Percentiles rank a stretch among this genome's conserved stretches.
These are phyloP conservation scores for Sporothrix mexicana DNA, from an alignment of 2,329 filamentous ascomycete genomes.

Conservation along the genomic window DNA sequence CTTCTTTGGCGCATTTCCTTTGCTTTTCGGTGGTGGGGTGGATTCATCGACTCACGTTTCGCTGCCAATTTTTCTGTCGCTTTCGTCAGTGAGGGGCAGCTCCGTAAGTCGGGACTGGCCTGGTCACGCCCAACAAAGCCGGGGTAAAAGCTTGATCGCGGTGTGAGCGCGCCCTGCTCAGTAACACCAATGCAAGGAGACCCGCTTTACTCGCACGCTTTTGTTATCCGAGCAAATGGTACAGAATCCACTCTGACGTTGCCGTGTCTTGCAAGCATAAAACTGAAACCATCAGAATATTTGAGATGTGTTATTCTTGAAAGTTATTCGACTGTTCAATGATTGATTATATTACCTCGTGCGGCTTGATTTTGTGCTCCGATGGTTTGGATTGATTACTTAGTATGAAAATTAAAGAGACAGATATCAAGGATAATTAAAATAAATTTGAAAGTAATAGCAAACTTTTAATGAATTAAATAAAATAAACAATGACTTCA, in stretches of 20 bases:
- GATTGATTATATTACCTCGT: no score
- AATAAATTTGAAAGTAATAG: neutral
- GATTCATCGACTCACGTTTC: neutral
- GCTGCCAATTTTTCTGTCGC: neutral
- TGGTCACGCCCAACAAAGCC: neutral
- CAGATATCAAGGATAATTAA: no score
- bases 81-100: constrained; percentile 26
- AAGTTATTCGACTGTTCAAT: neutral
- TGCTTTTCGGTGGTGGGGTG: constrained; percentile 7
- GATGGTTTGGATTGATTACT: no score
- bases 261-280: neutral
- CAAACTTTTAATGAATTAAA: neutral
- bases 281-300: neutral
- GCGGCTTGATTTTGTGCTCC: no score
- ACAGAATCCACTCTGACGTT: constrained; percentile 10
- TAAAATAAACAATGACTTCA: neutral
- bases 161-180: neutral
- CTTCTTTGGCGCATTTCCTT: neutral
- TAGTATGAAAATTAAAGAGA: no score
- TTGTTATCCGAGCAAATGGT: neutral
- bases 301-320: neutral
- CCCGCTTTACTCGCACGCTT: neutral
- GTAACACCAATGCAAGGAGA: neutral
- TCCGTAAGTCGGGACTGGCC: constrained; percentile 10
- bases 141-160: constrained; percentile 15